Evolutionary conservation across 1,284 basidiomycete genomes (phyloP), one percentile per base, ranked within the genome.

Genomic region (Pterula multifida): DNA sequence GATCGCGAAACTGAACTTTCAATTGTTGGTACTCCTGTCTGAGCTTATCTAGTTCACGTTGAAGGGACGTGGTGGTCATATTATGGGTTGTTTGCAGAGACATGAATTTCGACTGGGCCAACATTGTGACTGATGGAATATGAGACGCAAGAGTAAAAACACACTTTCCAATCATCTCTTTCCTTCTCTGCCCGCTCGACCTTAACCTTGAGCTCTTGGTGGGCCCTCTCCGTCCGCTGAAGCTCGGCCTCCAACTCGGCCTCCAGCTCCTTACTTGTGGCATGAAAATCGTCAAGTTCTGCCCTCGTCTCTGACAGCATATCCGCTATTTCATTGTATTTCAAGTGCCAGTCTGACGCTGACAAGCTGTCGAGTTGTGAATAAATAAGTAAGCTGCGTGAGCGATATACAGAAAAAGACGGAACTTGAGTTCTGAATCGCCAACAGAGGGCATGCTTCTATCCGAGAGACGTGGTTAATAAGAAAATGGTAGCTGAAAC

Each of bases 131-230:
- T 50, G 52, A 49, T 48, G 44, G 35, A 28, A 26, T 48, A 36
- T 48, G 45, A 55, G 50, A 48, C 48, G 52, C 52, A 36, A 55
- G 45, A 47, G 47, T 49, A 51, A 32, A 32, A 15, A 32, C 68
- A 52, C 56, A 92, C 92, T 82, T 92, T 96, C 91, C 90, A 94
- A 39, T 92, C 87, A 54, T 95, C 91, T 56, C 84, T 79, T 64
- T 95, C 91, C 32, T 65, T 66, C 60, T 93, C 87, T 32, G 89
- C 75, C 54, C 76, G 77, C 46, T 81, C 75, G 21, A 82, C 80
- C 65, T 85, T 87, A 53, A 81, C 72, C 65, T 76, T 81, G 49
- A 95, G 75, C 42, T 92, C 89, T 58, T 81, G 76, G 65, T 95
- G 87, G 12, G 82, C 76, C 64, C 84, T 85, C 70, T 96, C 92